Evolutionary conservation across 2,329 filamentous ascomycete genomes (phyloP).

Genomic region (Ceratocystis lukuohia): DNA sequence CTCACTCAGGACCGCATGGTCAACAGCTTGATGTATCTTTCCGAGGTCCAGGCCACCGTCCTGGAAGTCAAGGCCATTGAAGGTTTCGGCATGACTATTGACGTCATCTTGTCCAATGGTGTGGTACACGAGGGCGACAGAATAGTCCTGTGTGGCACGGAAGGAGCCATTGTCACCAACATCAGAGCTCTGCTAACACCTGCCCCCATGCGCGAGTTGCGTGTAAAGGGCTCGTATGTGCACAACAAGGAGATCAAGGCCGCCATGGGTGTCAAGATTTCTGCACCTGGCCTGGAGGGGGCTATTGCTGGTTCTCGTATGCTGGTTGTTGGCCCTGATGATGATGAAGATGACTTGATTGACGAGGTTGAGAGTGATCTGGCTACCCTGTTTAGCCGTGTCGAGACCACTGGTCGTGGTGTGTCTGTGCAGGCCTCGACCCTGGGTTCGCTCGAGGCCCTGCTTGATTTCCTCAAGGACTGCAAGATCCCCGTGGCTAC

Average conservation of each 20-base stretch:
- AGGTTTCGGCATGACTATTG: constrained; percentile 96
- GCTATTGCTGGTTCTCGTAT: constrained; percentile 93
- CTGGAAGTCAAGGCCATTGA: constrained; percentile 99
- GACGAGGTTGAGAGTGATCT: constrained; percentile 95
- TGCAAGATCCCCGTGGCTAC: constrained; percentile 97
- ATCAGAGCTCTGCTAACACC: constrained; percentile 90
- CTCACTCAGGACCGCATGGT: constrained; percentile 97
- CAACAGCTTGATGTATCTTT: constrained; percentile 92
- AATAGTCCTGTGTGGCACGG: constrained; percentile 90
- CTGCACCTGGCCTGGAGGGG: constrained; percentile 84
- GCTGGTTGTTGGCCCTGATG: constrained; percentile 83
- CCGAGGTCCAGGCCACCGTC: constrained; percentile 93
- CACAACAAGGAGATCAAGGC: constrained; percentile 99
- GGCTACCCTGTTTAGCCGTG: constrained; percentile 76
- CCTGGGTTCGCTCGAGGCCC: constrained; percentile 85
- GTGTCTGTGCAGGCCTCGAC: constrained; percentile 96
- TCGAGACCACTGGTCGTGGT: constrained; percentile 83
- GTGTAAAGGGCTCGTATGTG: constrained; percentile 90
- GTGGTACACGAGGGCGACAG: constrained; percentile 86
- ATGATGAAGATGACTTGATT: constrained; percentile 92
- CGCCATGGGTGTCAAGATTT: constrained; percentile 96
- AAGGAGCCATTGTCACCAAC: constrained; percentile 88
- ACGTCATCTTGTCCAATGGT: constrained; percentile 93
- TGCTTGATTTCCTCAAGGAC: constrained; percentile 88
- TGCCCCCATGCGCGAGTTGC: constrained; percentile 81